These are phyloP conservation scores for Ogataea methanolica DNA, from an alignment of 805 yeast genomes.

Conservation along the genomic window DNA sequence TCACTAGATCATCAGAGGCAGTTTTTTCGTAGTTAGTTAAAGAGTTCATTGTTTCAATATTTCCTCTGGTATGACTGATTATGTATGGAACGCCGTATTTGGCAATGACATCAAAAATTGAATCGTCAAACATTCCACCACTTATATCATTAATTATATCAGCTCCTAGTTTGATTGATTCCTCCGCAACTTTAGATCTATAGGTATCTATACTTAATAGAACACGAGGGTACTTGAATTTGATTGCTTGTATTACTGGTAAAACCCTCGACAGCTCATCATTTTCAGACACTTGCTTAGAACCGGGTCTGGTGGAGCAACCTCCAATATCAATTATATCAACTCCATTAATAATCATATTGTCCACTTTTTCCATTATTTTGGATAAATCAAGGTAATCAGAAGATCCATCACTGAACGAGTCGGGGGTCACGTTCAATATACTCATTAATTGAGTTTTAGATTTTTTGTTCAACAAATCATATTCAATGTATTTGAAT, in stretches of 20 bases:
- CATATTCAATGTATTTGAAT: slow-evolving; percentile 36
- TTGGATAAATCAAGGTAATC: slow-evolving; percentile 32
- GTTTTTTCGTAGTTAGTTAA: slow-evolving; percentile 47
- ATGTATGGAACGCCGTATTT: slow-evolving; percentile 70
- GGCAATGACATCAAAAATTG: slow-evolving; percentile 68
- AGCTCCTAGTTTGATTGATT: slow-evolving; percentile 70
- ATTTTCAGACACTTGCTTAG: slow-evolving; percentile 52
- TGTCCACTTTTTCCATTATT: slow-evolving; percentile 41
- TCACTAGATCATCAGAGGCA: slow-evolving; percentile 21
- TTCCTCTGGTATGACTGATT: slow-evolving; percentile 82
- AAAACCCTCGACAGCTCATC: slow-evolving; percentile 70
- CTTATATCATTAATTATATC: slow-evolving; percentile 90
- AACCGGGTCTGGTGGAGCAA: slow-evolving; percentile 87
- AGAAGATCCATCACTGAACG: slow-evolving; percentile 87
- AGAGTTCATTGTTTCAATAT: slow-evolving; percentile 64
- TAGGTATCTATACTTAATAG: slow-evolving; percentile 87
- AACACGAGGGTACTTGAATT: slow-evolving; percentile 35
- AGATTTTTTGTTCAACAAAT: slow-evolving; percentile 37
- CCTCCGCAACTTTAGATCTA: slow-evolving; percentile 67
- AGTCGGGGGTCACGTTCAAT: slow-evolving; percentile 87
- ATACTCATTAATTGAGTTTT: slow-evolving; percentile 82
- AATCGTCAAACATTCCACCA: slow-evolving; percentile 66
- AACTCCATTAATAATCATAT: slow-evolving; percentile 58
- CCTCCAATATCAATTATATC: slow-evolving; percentile 90
- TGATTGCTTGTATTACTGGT: slow-evolving; percentile 61